Base-by-base conservation (phyloP, 2,329 filamentous ascomycete species). In the Diaporthe ampelina region DNA sequence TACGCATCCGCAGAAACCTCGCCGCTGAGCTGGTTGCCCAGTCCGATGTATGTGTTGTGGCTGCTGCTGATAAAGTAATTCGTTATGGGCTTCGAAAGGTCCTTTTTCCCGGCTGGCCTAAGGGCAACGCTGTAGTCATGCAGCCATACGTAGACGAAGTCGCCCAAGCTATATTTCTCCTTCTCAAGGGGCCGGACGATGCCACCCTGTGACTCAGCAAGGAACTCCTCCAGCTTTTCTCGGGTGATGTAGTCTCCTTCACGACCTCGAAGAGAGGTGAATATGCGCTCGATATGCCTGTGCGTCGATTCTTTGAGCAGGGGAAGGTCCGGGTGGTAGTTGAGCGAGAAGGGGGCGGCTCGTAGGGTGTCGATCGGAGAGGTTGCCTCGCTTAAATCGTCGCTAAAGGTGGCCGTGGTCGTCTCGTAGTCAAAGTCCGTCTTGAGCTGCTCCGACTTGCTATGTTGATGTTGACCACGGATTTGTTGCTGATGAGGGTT, bases 21-120 rank as follows among this genome's bases (percentile, higher is more conserved):
- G 61, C 94, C 95, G 75, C 91, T 92, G 54, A 97, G 87, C 83
- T 98, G 96, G 79, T 97, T 95, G 2, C 95, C 95, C 2, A 92
- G 92, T n/a, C 63, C 72, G 56, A 98, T 86, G 82, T 98, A 98
- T 0, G 95, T 98, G 81, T 98, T 98, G 86, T 98, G 95, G 80
- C 95, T 98, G 78, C 94, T 97, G 76, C 93, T 97, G 81, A 98
- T 95, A 82, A 95, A 98, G 85, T 98, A 98, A 81, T 97, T 95
- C 61, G 93, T 94, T 74, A 97, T 88, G 5, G 94, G 94, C 70
- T 89, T 90, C 0, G 88, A 89, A 43, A 91, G 81, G 80, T 95
- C 92, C 74, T 90, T 86, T 76, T 84, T 79, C 40, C 84, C 78
- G 29, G 84, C 81, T n/a, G 86, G 85, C 76, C 80, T 83, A 26